Conservation (phyloP, 169 alveolate species). For the Eimeria brunetti region DNA sequence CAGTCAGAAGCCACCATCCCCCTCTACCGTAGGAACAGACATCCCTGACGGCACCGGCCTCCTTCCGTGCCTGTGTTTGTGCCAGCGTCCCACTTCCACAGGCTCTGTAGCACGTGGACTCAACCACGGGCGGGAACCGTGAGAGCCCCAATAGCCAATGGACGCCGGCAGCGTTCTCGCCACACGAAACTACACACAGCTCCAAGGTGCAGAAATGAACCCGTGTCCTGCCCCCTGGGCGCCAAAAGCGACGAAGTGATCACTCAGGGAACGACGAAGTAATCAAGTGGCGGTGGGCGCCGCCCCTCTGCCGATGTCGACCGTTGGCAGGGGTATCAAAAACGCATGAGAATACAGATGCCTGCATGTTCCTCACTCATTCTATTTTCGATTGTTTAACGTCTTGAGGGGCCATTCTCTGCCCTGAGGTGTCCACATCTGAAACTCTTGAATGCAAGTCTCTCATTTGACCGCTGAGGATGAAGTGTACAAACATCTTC, state of each 20-base stretch:
- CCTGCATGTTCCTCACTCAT: neutral
- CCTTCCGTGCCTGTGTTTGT: conserved; percentile 45
- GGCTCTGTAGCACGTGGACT: conserved; percentile 28
- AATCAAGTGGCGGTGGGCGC: neutral
- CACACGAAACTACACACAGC: conserved; percentile 29
- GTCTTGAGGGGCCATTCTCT: conserved; percentile 24
- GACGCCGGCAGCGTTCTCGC: conserved; percentile 52
- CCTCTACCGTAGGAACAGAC: neutral
- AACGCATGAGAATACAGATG: neutral
- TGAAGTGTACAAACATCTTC: conserved; percentile 86
- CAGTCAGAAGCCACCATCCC: conserved; percentile 16
- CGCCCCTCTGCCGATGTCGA: conserved; percentile 19
- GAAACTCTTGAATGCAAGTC: conserved; percentile 85
- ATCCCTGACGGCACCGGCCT: neutral
- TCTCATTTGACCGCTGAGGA: conserved; percentile 85
- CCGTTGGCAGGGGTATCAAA: neutral
- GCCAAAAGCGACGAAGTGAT: neutral
- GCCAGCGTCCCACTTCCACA: conserved; percentile 73
- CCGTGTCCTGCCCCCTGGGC: conserved; percentile 29
- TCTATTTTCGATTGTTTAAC: conserved; percentile 18
- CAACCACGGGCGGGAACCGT: conserved; percentile 31
- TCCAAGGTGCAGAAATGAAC: conserved; percentile 18
- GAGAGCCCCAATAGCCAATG: conserved; percentile 38
- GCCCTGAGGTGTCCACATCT: conserved; percentile 79
- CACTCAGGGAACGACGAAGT: conserved; percentile 1